Percentiles rank a stretch among this genome's conserved stretches.
phyloP scores from a whole-genome alignment of 2,329 filamentous ascomycete genomes.

The Fusarium humuli region DNA sequence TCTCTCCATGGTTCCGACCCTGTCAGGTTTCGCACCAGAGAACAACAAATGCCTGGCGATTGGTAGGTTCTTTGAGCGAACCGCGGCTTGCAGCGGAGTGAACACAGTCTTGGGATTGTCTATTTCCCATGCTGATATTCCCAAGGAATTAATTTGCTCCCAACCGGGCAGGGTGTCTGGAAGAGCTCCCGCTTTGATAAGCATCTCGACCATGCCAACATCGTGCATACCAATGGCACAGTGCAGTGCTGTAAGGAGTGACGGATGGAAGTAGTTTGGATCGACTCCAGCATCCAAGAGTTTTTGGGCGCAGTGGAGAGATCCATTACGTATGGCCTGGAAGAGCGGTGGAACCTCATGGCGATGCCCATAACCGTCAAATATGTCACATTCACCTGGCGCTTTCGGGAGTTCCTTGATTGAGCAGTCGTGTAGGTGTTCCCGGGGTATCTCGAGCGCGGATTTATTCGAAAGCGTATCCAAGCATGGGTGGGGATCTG shows the following conservation, averaged over 20 bases:
- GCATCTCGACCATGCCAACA: accelerated
- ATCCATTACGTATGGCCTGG: background rate
- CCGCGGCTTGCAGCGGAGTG: background rate
- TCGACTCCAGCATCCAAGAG: background rate
- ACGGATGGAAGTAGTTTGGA: background rate
- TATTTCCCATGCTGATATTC: no score
- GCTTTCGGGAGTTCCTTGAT: background rate
- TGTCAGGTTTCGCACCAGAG: background rate
- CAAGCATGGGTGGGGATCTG: no score
- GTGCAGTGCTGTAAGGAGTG: background rate
- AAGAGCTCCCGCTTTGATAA: background rate
- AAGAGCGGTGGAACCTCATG: background rate
- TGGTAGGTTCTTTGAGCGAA: accelerated
- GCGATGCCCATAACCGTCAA: accelerated
- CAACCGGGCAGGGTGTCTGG: no score
- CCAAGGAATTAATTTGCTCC: no score
- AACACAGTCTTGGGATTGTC: no score
- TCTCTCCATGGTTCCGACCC: no score
- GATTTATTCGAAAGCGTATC: no score
- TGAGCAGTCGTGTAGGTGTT: background rate
- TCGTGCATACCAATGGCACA: accelerated
- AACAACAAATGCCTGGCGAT: background rate
- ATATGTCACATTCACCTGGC: no score
- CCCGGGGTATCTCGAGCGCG: no score
- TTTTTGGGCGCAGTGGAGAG: accelerated